phyloP scores from a whole-genome alignment of 371 early-diverging fungal species.

The Mycotypha africana region DNA sequence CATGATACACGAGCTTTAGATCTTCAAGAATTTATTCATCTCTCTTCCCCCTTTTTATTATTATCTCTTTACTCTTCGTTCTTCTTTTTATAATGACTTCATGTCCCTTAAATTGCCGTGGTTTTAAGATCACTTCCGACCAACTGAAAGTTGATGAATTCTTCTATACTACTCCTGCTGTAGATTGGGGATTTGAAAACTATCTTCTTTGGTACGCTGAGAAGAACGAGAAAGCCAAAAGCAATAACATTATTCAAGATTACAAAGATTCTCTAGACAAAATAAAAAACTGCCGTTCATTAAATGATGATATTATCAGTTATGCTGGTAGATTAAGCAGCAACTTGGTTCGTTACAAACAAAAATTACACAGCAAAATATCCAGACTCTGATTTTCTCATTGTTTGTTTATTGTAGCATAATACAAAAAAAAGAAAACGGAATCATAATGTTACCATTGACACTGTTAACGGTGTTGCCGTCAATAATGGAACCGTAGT shows the following conservation, averaged over 20 bases:
- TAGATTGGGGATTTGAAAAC: constrained; percentile 4
- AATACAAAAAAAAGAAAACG: constrained; percentile 1
- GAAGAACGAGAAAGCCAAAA: background rate
- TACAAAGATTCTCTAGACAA: background rate
- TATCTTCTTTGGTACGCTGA: background rate
- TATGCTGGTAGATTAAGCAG: constrained; percentile 1
- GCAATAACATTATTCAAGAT: background rate
- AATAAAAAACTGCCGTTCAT: background rate
- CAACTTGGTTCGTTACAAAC: background rate
- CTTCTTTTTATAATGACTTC: background rate
- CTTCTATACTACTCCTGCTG: background rate
- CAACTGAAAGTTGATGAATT: constrained; percentile 1
- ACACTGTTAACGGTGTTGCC: background rate
- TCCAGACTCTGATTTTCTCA: background rate
- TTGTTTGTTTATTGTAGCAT: background rate
- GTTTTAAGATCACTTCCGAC: background rate
- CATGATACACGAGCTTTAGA: too few relatives aligned
- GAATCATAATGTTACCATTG: background rate
- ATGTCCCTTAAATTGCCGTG: background rate
- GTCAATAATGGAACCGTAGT: constrained; percentile 3
- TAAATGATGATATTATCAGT: constrained; percentile 1
- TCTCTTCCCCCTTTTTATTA: too few relatives aligned
- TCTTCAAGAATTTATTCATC: too few relatives aligned
- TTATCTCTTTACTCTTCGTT: too few relatives aligned
- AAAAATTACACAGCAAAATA: background rate